Conservation (phyloP, 2,329 filamentous ascomycete species). For the Ceratocystiopsis sp. region DNA sequence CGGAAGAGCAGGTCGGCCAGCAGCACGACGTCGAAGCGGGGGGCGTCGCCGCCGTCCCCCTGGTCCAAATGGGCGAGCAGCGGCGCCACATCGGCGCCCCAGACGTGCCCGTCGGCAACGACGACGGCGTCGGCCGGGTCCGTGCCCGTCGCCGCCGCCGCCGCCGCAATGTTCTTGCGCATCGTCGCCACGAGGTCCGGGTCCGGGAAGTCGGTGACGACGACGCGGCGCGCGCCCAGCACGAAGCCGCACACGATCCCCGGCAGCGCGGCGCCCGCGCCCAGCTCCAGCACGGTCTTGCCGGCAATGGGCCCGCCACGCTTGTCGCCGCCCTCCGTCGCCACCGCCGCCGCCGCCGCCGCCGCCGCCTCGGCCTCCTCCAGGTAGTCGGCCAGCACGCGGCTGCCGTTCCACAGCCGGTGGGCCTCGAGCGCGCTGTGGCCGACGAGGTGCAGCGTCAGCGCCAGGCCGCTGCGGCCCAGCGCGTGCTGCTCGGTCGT, state of each 20-base stretch:
- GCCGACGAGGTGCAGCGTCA: conserved; percentile 48
- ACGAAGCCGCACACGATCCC: conserved; percentile 55
- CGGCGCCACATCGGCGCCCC: conserved; percentile 50
- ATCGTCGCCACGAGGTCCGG: conserved; percentile 67
- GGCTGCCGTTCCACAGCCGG: conserved; percentile 78
- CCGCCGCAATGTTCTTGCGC: conserved; percentile 48
- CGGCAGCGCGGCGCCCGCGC: conserved; percentile 73
- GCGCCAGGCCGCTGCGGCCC: conserved; percentile 30
- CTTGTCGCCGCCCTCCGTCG: no score
- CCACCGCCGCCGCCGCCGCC: no score
- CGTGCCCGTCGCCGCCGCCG: background rate
- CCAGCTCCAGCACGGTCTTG: conserved; percentile 71
- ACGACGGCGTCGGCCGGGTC: conserved; percentile 4
- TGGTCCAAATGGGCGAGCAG: conserved; percentile 38
- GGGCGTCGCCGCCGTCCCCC: conserved; percentile 10
- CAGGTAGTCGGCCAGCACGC: conserved; percentile 61
- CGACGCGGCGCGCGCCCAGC: conserved; percentile 52
- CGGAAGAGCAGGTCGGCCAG: conserved; percentile 84
- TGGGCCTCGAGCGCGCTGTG: conserved; percentile 81
- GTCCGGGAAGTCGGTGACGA: conserved; percentile 84
- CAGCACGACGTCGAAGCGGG: conserved; percentile 62
- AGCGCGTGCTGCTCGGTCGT: conserved; percentile 59
- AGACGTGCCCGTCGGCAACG: conserved; percentile 58
- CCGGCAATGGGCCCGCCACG: conserved; percentile 30
- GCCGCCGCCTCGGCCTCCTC: conserved; percentile 28